A percentile compares a stretch with the other conserved stretches of the same genome.
These are phyloP conservation scores for Saccharomycopsis schoenii DNA, from an alignment of 805 yeast species.

Conservation along the genomic window DNA sequence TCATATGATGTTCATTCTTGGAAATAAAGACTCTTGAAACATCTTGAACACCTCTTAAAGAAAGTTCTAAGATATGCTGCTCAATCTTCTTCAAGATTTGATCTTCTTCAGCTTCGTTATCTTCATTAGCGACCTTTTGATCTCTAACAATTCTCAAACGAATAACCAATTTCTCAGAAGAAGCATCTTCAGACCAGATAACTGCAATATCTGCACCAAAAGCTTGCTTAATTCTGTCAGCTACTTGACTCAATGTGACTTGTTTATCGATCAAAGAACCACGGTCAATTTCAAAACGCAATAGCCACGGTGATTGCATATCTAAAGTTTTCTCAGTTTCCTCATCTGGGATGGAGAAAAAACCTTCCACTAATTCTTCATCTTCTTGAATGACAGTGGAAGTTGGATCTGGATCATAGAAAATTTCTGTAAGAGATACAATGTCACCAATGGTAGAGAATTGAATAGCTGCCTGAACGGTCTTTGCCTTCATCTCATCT, in stretches of 20 bases:
- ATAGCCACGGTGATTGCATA: conserved; percentile 95
- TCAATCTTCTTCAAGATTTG: conserved; percentile 91
- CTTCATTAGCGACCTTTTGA: conserved; percentile 87
- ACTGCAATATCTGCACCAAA: conserved; percentile 94
- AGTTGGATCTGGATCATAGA: conserved; percentile 96
- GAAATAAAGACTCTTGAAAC: conserved; percentile 72
- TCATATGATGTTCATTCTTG: conserved; percentile 30
- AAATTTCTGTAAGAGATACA: conserved; percentile 94
- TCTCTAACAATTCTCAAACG: conserved; percentile 98
- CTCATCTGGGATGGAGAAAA: conserved; percentile 96
- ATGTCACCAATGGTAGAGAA: conserved; percentile 92
- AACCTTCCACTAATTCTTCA: conserved; percentile 93
- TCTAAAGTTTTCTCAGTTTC: conserved; percentile 90
- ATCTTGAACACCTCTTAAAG: conserved; percentile 92
- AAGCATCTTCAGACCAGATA: conserved; percentile 94
- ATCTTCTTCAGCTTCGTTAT: conserved; percentile 93
- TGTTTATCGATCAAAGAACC: conserved; percentile 98
- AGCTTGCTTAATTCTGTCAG: conserved; percentile 84
- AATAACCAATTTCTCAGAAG: conserved; percentile 89
- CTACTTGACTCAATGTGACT: conserved; percentile 95
- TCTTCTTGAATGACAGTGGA: conserved; percentile 95
- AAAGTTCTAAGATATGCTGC: conserved; percentile 91
- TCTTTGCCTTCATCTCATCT: conserved; percentile 90
- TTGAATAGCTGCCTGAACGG: conserved; percentile 92
- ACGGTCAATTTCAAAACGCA: conserved; percentile 94